Evolutionary conservation across 1,284 basidiomycete species (phyloP), one percentile per base, ranked within the genome.

Genomic region (Naganishia albida): DNA sequence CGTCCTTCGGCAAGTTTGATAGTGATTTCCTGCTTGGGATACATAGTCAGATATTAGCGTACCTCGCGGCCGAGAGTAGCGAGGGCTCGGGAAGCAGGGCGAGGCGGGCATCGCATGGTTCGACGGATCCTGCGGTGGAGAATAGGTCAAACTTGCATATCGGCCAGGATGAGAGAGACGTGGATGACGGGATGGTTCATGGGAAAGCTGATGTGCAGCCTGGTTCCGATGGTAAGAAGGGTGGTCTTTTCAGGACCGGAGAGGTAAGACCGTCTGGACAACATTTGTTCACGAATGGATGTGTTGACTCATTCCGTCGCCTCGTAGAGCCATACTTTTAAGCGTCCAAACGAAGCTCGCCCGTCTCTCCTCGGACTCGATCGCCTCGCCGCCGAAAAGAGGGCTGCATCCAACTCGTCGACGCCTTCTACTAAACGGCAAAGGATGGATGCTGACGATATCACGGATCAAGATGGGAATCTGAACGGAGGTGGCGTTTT

Each of bases 291-390:
- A 49, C 13, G 67, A 34, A 51, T 62, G 34, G 18, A 49, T 51
- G 54, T 25, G 48, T 43, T 40, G 51, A 25, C 30, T 60, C 18
- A 44, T 28, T 12, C 40, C n/a, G n/a, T 50, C 2, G 20, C 7
- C 20, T 34, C 69, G 26, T 69, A 90, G 90, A 83, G 82, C 75
- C 90, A 92, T 70, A 86, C 85, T 0, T 94, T 93, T 78, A 84
- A 85, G 62, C 82, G 86, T 72, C 90, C 90, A 0, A 86, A 84
- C 68, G 79, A 89, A 18, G 87, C 88, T 3, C 82, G 88, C 42
- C 78, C 85, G 0, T 95, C 92, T 1, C 72, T 91, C 1, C 84
- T 96, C 0, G 93, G 93, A 0, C 82, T 97, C 6, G 93, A 98
- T 75, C 84, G 83, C 39, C 83, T 97, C 2, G 93, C 94, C 0